Base-by-base conservation (phyloP, 176 grass and related monocot species). In the Coix lacrymajobi region DNA sequence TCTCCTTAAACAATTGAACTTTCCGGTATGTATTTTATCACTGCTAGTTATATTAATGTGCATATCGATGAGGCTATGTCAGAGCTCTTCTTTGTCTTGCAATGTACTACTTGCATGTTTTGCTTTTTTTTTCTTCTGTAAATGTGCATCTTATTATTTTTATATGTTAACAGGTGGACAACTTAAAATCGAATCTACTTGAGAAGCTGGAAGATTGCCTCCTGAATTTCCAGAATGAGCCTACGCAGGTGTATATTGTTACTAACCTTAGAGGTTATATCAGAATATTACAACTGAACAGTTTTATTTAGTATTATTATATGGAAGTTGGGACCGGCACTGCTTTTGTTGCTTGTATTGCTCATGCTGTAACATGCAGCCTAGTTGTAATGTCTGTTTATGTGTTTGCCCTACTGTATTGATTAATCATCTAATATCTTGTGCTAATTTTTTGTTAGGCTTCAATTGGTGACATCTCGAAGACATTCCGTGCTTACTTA, bases 1-100 rank as follows among this genome's bases (percentile, higher is more conserved):
- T 32, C 93, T 99, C 92, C 91, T 99, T 49, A 99, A 99, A 83
- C 89, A 99, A 82, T 84, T 99, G 52, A 90, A 96, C 81, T 99
- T 94, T 83, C 96, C 93, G 26, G 96, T 99, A 92, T 69, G 83
- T 89, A 79, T 88, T 92, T 78, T 83, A 57, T 54, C 12, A 40
- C 30, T 63, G 22, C 45, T 37, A 57, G 6, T 72, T 77, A 5
- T 29, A 58, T 60, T 56, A 24, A 32, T 82, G 33, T 77, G 69
- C 25, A 75, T 67, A 77, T 36, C 19, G 49, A 64, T 52, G 22
- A 84, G 67, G 54, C 78, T 87, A 70, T 88, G 10, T 37, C 54
- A 76, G 38, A 87, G 66, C 8, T 37, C 43, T 52, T 71, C 17
- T 46, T 51, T 52, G 25, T 78, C 8, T 75, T 89, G 31, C 45